Evolutionary conservation across 2,329 filamentous ascomycete genomes (phyloP).

Genomic region (Fusarium lyarnte): DNA sequence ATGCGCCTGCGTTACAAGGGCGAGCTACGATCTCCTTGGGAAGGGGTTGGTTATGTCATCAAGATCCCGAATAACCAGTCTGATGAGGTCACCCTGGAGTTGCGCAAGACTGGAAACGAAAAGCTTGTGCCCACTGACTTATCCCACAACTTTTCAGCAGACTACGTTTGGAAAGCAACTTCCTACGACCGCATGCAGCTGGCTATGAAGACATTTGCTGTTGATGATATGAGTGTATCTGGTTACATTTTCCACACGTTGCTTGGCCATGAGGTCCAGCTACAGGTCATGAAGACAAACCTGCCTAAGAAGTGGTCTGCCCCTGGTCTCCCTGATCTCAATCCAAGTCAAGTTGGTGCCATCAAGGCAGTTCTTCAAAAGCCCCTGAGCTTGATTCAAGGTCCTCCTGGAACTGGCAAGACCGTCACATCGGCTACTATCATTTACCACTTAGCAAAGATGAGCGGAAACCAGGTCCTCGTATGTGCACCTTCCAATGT

Average conservation of each 20-base stretch:
- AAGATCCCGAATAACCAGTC: constrained; percentile 99
- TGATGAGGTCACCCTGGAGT: constrained; percentile 94
- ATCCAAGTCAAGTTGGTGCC: constrained; percentile 93
- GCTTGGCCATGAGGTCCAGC: constrained; percentile 92
- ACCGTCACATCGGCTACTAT: constrained; percentile 98
- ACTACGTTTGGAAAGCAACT: constrained; percentile 99
- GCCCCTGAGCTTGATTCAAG: constrained; percentile 94
- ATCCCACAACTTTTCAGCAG: constrained; percentile 96
- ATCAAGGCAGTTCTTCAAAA: constrained; percentile 96
- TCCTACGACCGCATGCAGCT: constrained; percentile 99
- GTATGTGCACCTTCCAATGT: constrained; percentile 99
- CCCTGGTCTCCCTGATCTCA: constrained; percentile 91
- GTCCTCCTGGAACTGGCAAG: constrained; percentile 96
- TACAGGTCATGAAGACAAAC: constrained; percentile 93
- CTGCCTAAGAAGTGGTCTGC: constrained; percentile 98
- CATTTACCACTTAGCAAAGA: constrained; percentile 96
- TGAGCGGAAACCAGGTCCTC: constrained; percentile 92
- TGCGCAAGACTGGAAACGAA: constrained; percentile 94
- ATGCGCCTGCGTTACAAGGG: constrained; percentile 98
- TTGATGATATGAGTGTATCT: constrained; percentile 98
- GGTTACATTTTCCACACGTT: constrained; percentile 99
- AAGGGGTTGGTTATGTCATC: constrained; percentile 97
- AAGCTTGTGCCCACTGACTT: constrained; percentile 96
- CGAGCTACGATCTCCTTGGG: constrained; percentile 91
- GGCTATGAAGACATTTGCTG: constrained; percentile 98